Percentiles rank a stretch among this genome's conserved stretches.
Evolutionary conservation across 768 basidiomycete genomes (phyloP).

Genomic region (Cantharellus cinnabarinus): DNA sequence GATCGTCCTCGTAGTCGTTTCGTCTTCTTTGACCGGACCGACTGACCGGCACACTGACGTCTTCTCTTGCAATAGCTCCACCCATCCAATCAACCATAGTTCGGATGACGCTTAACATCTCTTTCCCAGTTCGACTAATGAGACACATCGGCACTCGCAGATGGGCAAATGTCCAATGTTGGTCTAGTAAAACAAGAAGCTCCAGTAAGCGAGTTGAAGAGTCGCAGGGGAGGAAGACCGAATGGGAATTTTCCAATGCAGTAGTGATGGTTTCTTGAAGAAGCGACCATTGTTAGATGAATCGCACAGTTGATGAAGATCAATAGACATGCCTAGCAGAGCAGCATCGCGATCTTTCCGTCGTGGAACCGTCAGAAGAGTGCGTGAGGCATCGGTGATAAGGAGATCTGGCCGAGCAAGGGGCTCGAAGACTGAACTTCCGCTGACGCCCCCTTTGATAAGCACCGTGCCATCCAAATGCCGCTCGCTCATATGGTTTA

Average conservation of each 20-base stretch:
- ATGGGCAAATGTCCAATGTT: conserved; percentile 86
- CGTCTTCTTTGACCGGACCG: conserved; percentile 33
- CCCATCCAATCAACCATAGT: conserved; percentile 99
- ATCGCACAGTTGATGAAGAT: not conserved
- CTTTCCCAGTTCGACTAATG: conserved; percentile 73
- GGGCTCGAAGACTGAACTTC: conserved; percentile 57
- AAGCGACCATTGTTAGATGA: not conserved
- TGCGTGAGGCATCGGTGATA: conserved; percentile 81
- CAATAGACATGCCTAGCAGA: conserved; percentile 37
- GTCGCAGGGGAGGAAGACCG: conserved; percentile 80
- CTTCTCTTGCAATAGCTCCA: conserved; percentile 82
- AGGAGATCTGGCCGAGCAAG: conserved; percentile 78
- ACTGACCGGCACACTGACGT: conserved; percentile 34
- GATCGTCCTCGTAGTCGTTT: conserved; percentile 34
- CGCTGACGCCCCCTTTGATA: conserved; percentile 41
- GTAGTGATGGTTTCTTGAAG: conserved; percentile 64
- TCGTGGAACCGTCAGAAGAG: conserved; percentile 63
- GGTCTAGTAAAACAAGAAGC: conserved; percentile 84
- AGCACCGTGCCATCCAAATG: conserved; percentile 89
- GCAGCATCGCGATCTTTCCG: conserved; percentile 79
- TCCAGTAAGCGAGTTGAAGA: conserved; percentile 89
- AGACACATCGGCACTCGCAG: conserved; percentile 71
- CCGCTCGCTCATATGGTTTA: conserved; percentile 92
- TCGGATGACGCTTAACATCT: conserved; percentile 83
- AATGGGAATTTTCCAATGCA: conserved; percentile 60